Evolutionary conservation across 805 yeast species (phyloP), one percentile per base, ranked within the genome.

Genomic region (Candida arabinofermentans): DNA sequence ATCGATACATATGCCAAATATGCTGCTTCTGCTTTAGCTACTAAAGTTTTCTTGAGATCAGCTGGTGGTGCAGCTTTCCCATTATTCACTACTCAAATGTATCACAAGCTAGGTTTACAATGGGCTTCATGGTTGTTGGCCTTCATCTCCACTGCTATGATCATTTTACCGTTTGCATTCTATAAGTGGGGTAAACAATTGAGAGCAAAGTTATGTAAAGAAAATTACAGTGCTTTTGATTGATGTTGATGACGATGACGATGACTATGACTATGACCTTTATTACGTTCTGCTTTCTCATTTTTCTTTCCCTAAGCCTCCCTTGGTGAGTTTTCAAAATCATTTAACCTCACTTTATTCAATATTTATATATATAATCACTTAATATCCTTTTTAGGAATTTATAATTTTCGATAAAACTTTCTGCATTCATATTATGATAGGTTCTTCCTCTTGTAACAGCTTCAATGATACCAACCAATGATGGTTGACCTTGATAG

Each of bases 31-130:
- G 93, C 93, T 0, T 70, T 85, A 51, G 91, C 91, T 13, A 83
- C 91, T 4, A 85, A 85, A 59, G 91, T 84, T 24, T 84, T 85
- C 55, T 67, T 85, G 53, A 75, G 95, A 71, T 74, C 83, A 53
- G 84, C 88, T 17, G 90, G 89, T 55, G 95, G 93, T 69, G 91
- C 89, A 22, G 91, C 89, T 0, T 83, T 85, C 74, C 90, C 91
- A 46, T 68, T 85, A 51, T 84, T 85, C 59, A 78, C 85, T n/a
- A 77, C 80, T 29, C 91, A 83, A 64, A 84, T 85, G 91, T 85
- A 84, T 61, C 75, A 76, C 47, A 77, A 69, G 40, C 64, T 85
- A 55, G 91, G 91, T 5, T 66, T 85, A 39, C 81, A 81, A 49
- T 85, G 93, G 93, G 95, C 89, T 18, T 74, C 81, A 54, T 85